Evolutionary conservation across 164 flowering plant species (phyloP).

Genomic region (Piper longum): DNA sequence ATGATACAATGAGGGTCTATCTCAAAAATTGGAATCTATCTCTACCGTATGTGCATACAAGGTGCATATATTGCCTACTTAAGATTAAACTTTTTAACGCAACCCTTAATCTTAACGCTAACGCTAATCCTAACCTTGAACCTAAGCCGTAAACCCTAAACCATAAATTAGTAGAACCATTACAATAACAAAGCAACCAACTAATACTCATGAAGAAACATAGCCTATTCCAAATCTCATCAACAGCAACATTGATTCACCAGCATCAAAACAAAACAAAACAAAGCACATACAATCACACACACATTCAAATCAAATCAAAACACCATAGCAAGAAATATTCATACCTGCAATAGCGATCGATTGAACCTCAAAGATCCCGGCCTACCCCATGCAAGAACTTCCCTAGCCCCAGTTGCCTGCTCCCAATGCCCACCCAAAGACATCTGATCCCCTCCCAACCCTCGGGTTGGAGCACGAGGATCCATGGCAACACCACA

Average conservation of each 20-base stretch:
- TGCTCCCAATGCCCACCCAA: conserved; percentile 34
- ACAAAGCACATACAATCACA: no score
- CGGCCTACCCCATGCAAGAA: conserved; percentile 15
- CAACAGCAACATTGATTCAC: not conserved
- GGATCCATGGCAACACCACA: conserved; percentile 43
- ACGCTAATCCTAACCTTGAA: no score
- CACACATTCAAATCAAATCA: not conserved
- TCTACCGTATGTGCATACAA: no score
- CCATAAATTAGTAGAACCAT: no score
- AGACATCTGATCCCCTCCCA: conserved; percentile 23
- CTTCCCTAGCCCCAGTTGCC: conserved; percentile 38
- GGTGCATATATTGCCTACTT: no score
- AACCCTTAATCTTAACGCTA: no score
- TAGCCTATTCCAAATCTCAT: not conserved
- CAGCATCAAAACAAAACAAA: not conserved
- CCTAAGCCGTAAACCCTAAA: no score
- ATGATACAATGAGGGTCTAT: no score
- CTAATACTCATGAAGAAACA: not conserved
- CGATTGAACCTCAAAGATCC: conserved; percentile 20
- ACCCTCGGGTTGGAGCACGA: conserved; percentile 34
- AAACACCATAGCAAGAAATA: not conserved
- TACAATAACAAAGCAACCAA: no score
- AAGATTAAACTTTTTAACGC: no score
- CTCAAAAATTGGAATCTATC: no score
- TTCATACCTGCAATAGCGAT: conserved; percentile 2